A percentile compares a stretch with the other conserved stretches of the same genome.
phyloP scores from a whole-genome alignment of 257 asterid genomes.

The Anisodus tanguticus region DNA sequence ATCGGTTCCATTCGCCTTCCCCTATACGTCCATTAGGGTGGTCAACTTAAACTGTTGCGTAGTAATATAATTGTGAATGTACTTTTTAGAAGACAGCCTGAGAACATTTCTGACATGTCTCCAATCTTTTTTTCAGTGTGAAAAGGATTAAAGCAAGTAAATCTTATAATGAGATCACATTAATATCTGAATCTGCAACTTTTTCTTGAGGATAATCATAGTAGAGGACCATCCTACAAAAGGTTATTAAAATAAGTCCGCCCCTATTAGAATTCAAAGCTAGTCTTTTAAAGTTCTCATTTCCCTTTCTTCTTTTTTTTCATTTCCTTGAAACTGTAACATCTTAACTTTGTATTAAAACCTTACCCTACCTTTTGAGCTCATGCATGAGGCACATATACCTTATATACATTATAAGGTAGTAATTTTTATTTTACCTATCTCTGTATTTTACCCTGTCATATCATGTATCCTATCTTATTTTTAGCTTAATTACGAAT shows the following conservation, averaged over 20 bases:
- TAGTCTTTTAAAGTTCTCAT: constrained; percentile 15
- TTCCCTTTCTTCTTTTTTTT: constrained; percentile 16
- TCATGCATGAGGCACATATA: no score
- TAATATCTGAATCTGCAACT: not conserved
- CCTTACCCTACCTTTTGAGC: not conserved
- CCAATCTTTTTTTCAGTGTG: not conserved
- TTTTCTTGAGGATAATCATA: not conserved
- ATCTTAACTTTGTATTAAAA: constrained; percentile 13
- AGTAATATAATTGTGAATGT: no score
- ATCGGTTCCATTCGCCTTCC: no score
- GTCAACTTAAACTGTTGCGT: not conserved
- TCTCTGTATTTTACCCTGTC: no score
- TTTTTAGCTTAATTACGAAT: not conserved
- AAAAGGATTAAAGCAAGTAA: constrained; percentile 3
- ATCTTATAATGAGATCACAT: constrained; percentile 14
- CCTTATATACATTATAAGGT: no score
- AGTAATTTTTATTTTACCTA: no score
- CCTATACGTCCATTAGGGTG: no score
- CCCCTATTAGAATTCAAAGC: not conserved
- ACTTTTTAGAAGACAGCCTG: not conserved
- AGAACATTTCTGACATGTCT: constrained; percentile 12
- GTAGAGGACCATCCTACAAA: constrained; percentile 11
- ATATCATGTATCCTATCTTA: no score
- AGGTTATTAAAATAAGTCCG: not conserved
- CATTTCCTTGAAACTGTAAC: not conserved